phyloP scores from a whole-genome alignment of 1,284 basidiomycete genomes.

The Puccinia horiana region DNA sequence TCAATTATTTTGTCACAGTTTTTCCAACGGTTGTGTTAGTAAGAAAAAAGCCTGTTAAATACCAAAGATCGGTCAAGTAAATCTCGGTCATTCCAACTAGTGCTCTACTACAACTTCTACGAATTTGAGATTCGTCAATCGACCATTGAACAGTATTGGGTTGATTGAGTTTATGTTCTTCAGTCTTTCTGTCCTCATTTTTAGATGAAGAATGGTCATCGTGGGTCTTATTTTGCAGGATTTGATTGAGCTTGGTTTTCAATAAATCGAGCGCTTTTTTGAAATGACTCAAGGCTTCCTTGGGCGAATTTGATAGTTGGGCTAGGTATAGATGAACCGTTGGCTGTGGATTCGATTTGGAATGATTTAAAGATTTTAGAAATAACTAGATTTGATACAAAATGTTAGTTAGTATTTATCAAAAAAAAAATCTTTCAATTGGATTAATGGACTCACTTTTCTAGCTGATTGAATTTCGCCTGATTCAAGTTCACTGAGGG shows the following conservation, averaged over 20 bases:
- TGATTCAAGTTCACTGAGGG: constrained; percentile 64
- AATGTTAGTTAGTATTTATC: neutral
- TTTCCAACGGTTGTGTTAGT: constrained; percentile 73
- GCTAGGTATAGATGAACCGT: constrained; percentile 82
- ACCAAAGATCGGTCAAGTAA: constrained; percentile 94
- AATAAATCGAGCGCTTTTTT: constrained; percentile 76
- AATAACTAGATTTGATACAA: constrained; percentile 19
- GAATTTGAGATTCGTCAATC: constrained; percentile 63
- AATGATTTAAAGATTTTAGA: constrained; percentile 42
- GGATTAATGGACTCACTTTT: constrained; percentile 65
- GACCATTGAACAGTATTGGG: constrained; percentile 30
- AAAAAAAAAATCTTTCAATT: neutral
- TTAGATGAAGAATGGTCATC: constrained; percentile 58
- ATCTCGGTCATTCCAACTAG: constrained; percentile 90
- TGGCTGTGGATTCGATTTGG: constrained; percentile 67
- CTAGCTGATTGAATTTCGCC: constrained; percentile 68
- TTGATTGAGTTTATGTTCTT: constrained; percentile 47
- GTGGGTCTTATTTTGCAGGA: neutral
- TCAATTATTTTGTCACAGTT: constrained; percentile 18
- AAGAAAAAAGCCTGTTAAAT: constrained; percentile 69
- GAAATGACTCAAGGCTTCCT: constrained; percentile 75
- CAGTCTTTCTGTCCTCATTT: constrained; percentile 60
- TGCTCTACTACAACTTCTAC: constrained; percentile 75
- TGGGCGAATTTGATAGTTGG: constrained; percentile 76
- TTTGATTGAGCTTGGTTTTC: constrained; percentile 65